Evolutionary conservation across 768 basidiomycete species (phyloP).

Genomic region (Lactarius indigo): DNA sequence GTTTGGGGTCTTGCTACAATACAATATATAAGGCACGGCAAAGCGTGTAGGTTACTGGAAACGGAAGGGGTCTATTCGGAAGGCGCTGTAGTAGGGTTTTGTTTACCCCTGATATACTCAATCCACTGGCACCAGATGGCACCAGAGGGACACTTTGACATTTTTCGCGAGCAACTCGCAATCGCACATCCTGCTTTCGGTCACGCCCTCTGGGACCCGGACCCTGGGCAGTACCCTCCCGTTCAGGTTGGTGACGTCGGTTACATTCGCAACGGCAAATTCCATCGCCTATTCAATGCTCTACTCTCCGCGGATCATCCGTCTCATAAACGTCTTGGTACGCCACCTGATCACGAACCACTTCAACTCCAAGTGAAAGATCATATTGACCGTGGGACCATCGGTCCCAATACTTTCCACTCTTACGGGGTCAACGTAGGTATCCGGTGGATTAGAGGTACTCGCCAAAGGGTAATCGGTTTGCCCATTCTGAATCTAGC

Average conservation of each 20-base stretch:
- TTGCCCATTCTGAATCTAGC: not conserved
- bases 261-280: not conserved
- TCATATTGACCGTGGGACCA: not conserved
- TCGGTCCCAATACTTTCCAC: not conserved
- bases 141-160: no score
- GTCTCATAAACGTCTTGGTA: not conserved
- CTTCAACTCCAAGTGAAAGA: not conserved
- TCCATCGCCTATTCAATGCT: not conserved
- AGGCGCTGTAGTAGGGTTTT: no score
- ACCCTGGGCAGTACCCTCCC: not conserved
- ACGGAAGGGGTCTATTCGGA: no score
- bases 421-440: not conserved
- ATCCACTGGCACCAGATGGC: no score
- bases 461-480: not conserved
- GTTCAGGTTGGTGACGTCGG: not conserved
- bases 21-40: no score
- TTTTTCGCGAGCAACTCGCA: not conserved
- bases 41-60: no score
- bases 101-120: no score
- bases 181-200: not conserved
- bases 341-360: not conserved
- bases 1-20: no score
- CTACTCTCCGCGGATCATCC: not conserved
- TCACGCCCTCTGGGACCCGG: not conserved
- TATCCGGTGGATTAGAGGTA: not conserved